Evolutionary conservation across 2,329 filamentous ascomycete species (phyloP), one percentile per base, ranked within the genome.

Genomic region (Exophiala sideris): DNA sequence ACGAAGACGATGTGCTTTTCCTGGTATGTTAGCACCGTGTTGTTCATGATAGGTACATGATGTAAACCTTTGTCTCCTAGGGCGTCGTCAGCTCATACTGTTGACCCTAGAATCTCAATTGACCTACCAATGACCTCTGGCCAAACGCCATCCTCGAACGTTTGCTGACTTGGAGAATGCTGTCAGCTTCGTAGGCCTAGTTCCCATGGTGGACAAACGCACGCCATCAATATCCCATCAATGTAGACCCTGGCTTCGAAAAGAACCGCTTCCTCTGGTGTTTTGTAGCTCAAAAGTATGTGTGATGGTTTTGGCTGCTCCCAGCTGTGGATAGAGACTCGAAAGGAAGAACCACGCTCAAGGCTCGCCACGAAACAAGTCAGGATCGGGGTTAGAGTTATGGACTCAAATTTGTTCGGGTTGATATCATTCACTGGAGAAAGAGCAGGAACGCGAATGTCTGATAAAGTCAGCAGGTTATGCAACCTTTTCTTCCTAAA

Each of bases 321-420:
- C 88, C 88, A 92, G 54, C 80, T 85, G 70, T 91, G 88, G 45
- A 92, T 77, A 2, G 88, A 91, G 46, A 91, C 77, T 58, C 84
- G 81, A 68, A 91, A 91, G 0, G 81, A 76, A 24, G 73, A 74
- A 20, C 81, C 81, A 1, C 73, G 67, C 3, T 75, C 64, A 8
- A 90, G 73, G 55, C 84, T 86, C 1, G 87, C 84, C 41, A 90
- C 76, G 66, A 89, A 92, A 57, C 82, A 84, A 12, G 84, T 87
- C 63, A 91, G 76, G 10, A 82, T 82, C 1, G 87, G 87, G n/a
- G 88, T 64, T 46, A 74, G 67, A 3, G 69, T 60, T 50, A 60
- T 50, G 5, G 62, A 62, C 38, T 61, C 61, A 38, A 56, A 62
- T n/a, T 24, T 47, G 21, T 42, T 54, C 8, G 16, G 48, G 24